Percentiles rank a stretch among this genome's conserved stretches.
These are phyloP conservation scores for Bertia moriformis DNA, from an alignment of 2,329 filamentous ascomycete genomes.

Conservation along the genomic window DNA sequence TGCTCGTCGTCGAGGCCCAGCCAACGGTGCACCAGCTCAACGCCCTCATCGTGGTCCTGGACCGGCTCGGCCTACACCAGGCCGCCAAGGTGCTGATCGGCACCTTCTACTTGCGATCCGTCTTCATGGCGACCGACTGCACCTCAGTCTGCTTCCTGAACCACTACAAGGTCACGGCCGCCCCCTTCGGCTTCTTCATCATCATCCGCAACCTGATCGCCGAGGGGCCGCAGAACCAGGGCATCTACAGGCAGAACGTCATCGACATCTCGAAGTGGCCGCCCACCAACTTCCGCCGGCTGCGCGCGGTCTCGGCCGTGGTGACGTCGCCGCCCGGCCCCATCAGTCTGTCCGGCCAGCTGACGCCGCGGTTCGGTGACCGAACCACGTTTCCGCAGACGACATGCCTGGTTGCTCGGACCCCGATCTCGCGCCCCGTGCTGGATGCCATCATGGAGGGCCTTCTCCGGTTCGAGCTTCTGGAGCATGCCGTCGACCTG, in stretches of 20 bases:
- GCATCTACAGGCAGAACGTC: constrained; percentile 18
- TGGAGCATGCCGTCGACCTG: constrained; percentile 26
- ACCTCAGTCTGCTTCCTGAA: constrained; percentile 33
- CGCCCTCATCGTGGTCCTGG: constrained; percentile 52
- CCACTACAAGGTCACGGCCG: constrained; percentile 27
- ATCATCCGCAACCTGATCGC: constrained; percentile 29
- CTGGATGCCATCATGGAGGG: constrained; percentile 30
- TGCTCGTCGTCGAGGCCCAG: constrained; percentile 44
- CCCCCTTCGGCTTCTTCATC: constrained; percentile 26
- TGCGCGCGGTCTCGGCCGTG: constrained; percentile 13
- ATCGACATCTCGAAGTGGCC: constrained; percentile 11
- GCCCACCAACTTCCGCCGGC: constrained; percentile 6
- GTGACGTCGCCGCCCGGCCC: too few relatives aligned
- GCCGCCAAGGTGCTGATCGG: constrained; percentile 37
- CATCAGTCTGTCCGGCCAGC: too few relatives aligned
- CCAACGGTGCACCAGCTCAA: constrained; percentile 61
- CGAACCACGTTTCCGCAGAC: too few relatives aligned
- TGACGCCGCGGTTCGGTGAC: too few relatives aligned
- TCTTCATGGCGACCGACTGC: constrained; percentile 28
- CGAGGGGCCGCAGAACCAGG: constrained; percentile 21
- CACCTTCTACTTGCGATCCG: constrained; percentile 28
- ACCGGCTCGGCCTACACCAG: constrained; percentile 28
- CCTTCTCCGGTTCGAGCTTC: constrained; percentile 29
- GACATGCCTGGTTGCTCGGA: too few relatives aligned
- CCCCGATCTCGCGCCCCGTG: constrained; percentile 19